Conservation (phyloP, 257 asterid species). For the Plantago major region DNA sequence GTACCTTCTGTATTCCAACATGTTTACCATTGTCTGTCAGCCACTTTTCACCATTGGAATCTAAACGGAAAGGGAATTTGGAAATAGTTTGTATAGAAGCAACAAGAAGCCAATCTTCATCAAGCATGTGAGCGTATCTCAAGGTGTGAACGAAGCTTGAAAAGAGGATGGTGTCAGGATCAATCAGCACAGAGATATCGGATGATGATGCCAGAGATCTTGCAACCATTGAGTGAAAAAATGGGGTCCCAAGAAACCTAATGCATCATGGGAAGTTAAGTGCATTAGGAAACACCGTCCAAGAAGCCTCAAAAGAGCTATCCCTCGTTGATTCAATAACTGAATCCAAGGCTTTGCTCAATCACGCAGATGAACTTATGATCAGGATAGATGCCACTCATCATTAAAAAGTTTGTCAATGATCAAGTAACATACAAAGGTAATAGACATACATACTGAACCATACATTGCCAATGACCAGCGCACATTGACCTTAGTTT, state of each 20-base stretch:
- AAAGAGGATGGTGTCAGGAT: slow-evolving; percentile 72
- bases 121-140: slow-evolving; percentile 66
- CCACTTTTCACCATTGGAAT: slow-evolving; percentile 52
- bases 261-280: slow-evolving; percentile 14
- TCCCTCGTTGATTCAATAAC: background rate
- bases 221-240: slow-evolving; percentile 92
- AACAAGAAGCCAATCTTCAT: slow-evolving; percentile 81
- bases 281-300: slow-evolving; percentile 15
- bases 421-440: background rate
- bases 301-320: background rate
- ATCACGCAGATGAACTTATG: too few species aligned
- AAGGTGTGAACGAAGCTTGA: slow-evolving; percentile 59
- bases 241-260: slow-evolving; percentile 81
- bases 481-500: background rate
- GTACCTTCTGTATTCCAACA: slow-evolving; percentile 43
- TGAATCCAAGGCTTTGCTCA: background rate
- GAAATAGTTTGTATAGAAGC: slow-evolving; percentile 48
- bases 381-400: too few species aligned
- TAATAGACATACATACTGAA: background rate
- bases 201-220: slow-evolving; percentile 69
- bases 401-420: too few species aligned
- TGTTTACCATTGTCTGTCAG: slow-evolving; percentile 42
- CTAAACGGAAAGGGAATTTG: slow-evolving; percentile 53
- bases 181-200: slow-evolving; percentile 64
- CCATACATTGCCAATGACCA: background rate